Conservation (phyloP, 2,329 filamentous ascomycete species). For the Samsoniella hepiali region DNA sequence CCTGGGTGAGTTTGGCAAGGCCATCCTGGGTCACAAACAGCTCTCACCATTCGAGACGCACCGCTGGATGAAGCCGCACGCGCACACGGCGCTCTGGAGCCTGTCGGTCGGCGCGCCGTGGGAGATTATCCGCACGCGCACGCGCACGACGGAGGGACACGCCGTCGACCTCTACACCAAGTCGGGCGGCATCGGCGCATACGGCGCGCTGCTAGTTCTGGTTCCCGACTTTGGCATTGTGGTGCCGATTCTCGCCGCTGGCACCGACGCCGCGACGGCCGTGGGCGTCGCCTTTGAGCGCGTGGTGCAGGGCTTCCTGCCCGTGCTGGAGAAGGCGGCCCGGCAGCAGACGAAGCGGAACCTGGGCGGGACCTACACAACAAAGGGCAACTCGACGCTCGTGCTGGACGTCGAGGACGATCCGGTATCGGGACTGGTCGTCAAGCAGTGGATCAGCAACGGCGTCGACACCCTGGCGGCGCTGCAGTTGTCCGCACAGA, state of each 20-base stretch:
- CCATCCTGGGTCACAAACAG: slow-evolving; percentile 27
- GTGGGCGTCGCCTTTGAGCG: slow-evolving; percentile 13
- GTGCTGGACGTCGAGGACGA: neutral
- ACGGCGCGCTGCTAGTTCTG: slow-evolving; percentile 29
- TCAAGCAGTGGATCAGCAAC: slow-evolving; percentile 19
- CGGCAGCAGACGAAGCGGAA: neutral
- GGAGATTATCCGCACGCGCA: slow-evolving; percentile 34
- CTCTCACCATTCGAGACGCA: slow-evolving; percentile 33
- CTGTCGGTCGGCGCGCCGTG: slow-evolving; percentile 34
- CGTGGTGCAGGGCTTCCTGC: slow-evolving; percentile 16
- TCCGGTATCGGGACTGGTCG: neutral
- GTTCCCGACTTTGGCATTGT: slow-evolving; percentile 34
- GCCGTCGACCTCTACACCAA: slow-evolving; percentile 35
- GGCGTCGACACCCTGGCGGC: slow-evolving; percentile 14
- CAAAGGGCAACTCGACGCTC: neutral
- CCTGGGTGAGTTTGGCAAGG: slow-evolving; percentile 22
- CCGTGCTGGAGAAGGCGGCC: slow-evolving; percentile 14
- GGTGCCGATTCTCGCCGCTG: slow-evolving; percentile 19
- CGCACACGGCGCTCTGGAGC: slow-evolving; percentile 17
- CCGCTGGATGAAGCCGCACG: slow-evolving; percentile 22
- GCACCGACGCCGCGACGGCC: slow-evolving; percentile 8
- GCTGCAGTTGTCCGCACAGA: slow-evolving; percentile 18
- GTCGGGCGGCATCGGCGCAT: slow-evolving; percentile 30
- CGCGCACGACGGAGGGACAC: slow-evolving; percentile 29
- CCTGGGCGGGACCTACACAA: neutral